Conservation (phyloP, 2,329 filamentous ascomycete genomes). For the Pyrenochaeta sp. region DNA sequence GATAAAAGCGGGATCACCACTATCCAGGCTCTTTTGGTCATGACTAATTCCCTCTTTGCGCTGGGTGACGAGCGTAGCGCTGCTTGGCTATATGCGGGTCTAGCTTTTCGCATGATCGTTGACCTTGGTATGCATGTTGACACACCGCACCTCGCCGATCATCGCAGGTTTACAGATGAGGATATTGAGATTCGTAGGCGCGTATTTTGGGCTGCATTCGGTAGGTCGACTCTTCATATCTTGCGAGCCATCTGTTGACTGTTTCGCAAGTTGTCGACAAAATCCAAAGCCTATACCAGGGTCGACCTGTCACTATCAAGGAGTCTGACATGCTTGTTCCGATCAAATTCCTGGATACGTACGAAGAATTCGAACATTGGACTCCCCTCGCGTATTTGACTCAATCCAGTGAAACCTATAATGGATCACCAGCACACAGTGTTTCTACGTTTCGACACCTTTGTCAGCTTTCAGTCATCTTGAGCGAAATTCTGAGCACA, state of each 20-base stretch:
- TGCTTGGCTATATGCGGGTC: slow-evolving; percentile 66
- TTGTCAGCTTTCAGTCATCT: slow-evolving; percentile 57
- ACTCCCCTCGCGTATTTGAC: slow-evolving; percentile 53
- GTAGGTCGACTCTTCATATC: slow-evolving; percentile 9
- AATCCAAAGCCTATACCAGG: slow-evolving; percentile 64
- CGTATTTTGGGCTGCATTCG: slow-evolving; percentile 58
- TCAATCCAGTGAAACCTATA: slow-evolving; percentile 37
- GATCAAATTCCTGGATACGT: slow-evolving; percentile 59
- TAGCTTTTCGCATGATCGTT: slow-evolving; percentile 64
- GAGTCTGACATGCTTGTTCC: slow-evolving; percentile 59
- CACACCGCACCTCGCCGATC: slow-evolving; percentile 40
- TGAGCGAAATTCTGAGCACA: slow-evolving; percentile 52
- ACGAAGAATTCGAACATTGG: slow-evolving; percentile 64
- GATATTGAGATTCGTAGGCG: slow-evolving; percentile 57
- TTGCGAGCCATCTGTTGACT: slow-evolving; percentile 13
- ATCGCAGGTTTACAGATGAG: slow-evolving; percentile 53
- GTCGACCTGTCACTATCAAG: slow-evolving; percentile 59
- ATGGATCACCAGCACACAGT: slow-evolving; percentile 52
- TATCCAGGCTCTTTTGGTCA: slow-evolving; percentile 62
- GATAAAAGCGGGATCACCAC: slow-evolving; percentile 63
- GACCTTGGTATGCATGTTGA: slow-evolving; percentile 64
- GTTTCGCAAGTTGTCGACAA: slow-evolving; percentile 55
- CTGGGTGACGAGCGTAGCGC: slow-evolving; percentile 60
- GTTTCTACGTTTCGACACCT: slow-evolving; percentile 55
- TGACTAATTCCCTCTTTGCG: slow-evolving; percentile 62